A percentile compares a stretch with the other conserved stretches of the same genome.
phyloP scores from a whole-genome alignment of 139 green algal genomes.

The Chlamydomonas asymmetrica region DNA sequence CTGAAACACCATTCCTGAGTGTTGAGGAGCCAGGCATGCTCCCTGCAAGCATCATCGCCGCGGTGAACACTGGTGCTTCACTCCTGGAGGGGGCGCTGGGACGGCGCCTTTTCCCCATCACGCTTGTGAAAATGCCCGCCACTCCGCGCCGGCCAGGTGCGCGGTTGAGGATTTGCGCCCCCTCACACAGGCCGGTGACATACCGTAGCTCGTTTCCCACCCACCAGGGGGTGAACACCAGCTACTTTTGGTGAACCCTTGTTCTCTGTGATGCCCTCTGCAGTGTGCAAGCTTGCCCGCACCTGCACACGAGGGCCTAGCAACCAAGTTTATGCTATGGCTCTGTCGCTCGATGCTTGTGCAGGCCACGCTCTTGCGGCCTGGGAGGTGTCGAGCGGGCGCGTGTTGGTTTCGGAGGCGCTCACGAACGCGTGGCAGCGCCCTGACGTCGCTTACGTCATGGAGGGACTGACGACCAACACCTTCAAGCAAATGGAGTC shows the following conservation, averaged over 20 bases:
- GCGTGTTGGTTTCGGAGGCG: not conserved
- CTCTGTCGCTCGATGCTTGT: not conserved
- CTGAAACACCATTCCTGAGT: not conserved
- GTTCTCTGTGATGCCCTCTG: not conserved
- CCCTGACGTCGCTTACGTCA: not conserved
- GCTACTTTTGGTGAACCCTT: too few relatives aligned
- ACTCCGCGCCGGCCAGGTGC: too few relatives aligned
- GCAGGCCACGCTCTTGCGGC: not conserved
- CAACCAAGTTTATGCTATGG: not conserved
- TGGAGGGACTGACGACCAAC: not conserved
- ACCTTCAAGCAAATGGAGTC: slow-evolving; percentile 1
- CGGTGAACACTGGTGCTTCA: slow-evolving; percentile 5
- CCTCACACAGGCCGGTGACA: not conserved
- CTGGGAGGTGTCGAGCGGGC: slow-evolving; percentile 12
- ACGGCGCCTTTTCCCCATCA: slow-evolving; percentile 16
- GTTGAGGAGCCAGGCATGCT: not conserved
- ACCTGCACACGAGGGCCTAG: not conserved
- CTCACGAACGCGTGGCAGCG: not conserved
- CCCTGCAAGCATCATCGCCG: not conserved
- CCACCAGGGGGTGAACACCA: too few relatives aligned
- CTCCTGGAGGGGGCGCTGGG: not conserved
- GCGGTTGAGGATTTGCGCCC: not conserved
- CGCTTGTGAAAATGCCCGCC: not conserved
- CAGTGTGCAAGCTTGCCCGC: not conserved
- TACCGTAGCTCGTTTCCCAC: too few relatives aligned